Percentiles rank a stretch among this genome's conserved stretches.
Conservation (phyloP, 2,329 filamentous ascomycete genomes). For the Cordyceps fumosorosea region DNA sequence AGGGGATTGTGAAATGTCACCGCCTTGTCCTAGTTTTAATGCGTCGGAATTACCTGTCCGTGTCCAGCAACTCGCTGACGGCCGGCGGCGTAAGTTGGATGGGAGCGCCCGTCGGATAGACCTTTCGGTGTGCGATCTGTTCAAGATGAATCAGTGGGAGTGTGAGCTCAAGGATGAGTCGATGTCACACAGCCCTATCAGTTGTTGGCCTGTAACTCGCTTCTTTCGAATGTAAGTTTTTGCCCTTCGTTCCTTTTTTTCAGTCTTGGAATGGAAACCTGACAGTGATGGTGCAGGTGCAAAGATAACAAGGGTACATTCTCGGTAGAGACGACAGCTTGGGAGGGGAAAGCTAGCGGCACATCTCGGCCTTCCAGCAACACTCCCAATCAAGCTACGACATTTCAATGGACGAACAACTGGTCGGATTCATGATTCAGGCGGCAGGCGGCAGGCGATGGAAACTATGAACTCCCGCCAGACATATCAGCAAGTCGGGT, state of each 20-base stretch:
- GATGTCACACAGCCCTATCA: constrained; percentile 38
- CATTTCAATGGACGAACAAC: constrained; percentile 25
- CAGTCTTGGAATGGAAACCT: constrained; percentile 3
- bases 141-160: constrained; percentile 54
- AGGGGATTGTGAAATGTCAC: constrained; percentile 43
- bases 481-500: neutral
- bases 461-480: neutral
- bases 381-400: neutral
- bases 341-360: constrained; percentile 38
- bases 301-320: constrained; percentile 50
- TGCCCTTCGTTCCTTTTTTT: neutral
- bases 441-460: neutral
- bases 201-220: constrained; percentile 52
- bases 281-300: constrained; percentile 38
- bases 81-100: constrained; percentile 46
- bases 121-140: constrained; percentile 48
- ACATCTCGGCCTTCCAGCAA: neutral
- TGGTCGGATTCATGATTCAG: constrained; percentile 23
- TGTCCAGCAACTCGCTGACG: constrained; percentile 41
- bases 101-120: constrained; percentile 36
- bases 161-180: constrained; percentile 48
- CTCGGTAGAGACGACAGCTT: constrained; percentile 57
- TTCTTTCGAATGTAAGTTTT: constrained; percentile 52
- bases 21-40: constrained; percentile 50
- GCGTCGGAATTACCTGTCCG: constrained; percentile 42